phyloP scores from a whole-genome alignment of 2,329 filamentous ascomycete genomes.

The Microdochium trichocladiopsis region DNA sequence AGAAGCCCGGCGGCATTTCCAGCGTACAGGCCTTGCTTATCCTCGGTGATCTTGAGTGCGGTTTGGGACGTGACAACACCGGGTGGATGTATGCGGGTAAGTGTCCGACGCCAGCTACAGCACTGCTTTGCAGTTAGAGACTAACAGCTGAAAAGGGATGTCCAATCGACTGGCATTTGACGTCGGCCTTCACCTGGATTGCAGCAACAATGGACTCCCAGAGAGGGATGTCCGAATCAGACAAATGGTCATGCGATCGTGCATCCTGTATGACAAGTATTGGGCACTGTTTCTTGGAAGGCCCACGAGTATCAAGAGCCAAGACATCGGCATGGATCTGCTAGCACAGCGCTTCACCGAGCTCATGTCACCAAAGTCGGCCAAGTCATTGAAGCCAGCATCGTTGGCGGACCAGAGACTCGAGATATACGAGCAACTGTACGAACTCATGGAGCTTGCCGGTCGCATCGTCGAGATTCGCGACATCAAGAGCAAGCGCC shows the following conservation, averaged over 20 bases:
- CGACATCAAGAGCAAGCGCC: constrained; percentile 23
- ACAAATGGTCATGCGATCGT: constrained; percentile 43
- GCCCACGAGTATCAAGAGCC: constrained; percentile 44
- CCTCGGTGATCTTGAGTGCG: constrained; percentile 45
- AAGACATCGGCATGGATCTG: constrained; percentile 41
- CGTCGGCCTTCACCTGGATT: constrained; percentile 41
- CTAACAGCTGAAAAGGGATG: constrained; percentile 22
- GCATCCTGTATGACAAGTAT: constrained; percentile 45
- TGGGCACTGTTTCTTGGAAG: constrained; percentile 48
- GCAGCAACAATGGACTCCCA: constrained; percentile 29
- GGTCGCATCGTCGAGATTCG: constrained; percentile 41
- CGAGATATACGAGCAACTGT: constrained; percentile 42
- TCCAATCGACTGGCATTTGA: constrained; percentile 38
- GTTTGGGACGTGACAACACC: constrained; percentile 43
- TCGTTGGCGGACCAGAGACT: constrained; percentile 16
- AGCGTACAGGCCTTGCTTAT: constrained; percentile 44
- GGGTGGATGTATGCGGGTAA: constrained; percentile 48
- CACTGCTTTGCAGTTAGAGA: neutral
- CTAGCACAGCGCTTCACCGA: constrained; percentile 36
- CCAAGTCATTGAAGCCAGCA: constrained; percentile 20
- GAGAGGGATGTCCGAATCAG: constrained; percentile 39
- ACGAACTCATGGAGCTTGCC: constrained; percentile 49
- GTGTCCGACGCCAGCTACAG: constrained; percentile 7
- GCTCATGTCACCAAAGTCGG: constrained; percentile 27
- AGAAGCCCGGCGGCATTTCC: constrained; percentile 42